phyloP scores from a whole-genome alignment of 441 rosid genomes.

The Aleurites moluccanus region DNA sequence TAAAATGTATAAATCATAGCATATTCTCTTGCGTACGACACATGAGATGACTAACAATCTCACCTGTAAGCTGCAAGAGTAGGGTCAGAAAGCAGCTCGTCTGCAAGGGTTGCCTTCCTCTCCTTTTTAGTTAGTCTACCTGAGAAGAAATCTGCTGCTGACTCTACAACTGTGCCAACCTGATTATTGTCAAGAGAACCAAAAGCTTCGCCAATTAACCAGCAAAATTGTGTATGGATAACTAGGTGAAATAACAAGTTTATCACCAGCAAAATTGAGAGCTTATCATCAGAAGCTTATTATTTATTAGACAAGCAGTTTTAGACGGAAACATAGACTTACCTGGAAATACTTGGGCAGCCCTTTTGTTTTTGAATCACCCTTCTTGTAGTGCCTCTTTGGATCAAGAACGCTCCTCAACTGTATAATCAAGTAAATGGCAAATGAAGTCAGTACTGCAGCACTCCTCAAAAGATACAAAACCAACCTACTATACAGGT shows the following conservation, averaged over 20 bases:
- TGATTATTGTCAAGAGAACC: constrained; percentile 27
- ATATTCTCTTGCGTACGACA: neutral
- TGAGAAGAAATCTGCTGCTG: constrained; percentile 59
- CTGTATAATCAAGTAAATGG: constrained; percentile 34
- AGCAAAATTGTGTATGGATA: neutral
- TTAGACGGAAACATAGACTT: constrained; percentile 23
- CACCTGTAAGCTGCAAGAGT: constrained; percentile 61
- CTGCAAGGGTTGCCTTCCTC: constrained; percentile 76
- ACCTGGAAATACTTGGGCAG: constrained; percentile 91
- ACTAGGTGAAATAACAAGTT: neutral
- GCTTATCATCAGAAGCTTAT: constrained; percentile 14
- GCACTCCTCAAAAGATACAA: neutral
- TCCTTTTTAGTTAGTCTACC: constrained; percentile 75
- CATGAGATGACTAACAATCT: neutral
- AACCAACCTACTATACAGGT: neutral
- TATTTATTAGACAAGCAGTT: constrained; percentile 2
- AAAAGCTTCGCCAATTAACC: neutral
- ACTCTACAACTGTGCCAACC: constrained; percentile 83
- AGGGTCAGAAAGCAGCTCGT: constrained; percentile 71
- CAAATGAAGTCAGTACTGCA: constrained; percentile 2
- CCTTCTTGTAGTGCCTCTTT: constrained; percentile 76
- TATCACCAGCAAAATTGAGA: neutral
- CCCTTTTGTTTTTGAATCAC: constrained; percentile 49
- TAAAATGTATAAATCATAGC: neutral
- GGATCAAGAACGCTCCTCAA: constrained; percentile 82